Conservation (phyloP, 257 asterid species). For the Pogostemon cablin region DNA sequence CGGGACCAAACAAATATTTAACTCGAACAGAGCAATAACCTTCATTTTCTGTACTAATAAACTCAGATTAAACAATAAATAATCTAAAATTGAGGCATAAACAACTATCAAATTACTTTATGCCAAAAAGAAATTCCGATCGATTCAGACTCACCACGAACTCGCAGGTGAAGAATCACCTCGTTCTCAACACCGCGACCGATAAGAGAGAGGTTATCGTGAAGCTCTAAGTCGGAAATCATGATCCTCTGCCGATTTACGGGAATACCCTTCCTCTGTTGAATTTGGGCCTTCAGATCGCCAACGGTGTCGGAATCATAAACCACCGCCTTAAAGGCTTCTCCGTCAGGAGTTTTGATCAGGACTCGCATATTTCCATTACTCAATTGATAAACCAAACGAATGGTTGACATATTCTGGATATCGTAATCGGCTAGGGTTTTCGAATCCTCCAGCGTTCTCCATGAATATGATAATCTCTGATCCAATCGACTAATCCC, state of each 20-base stretch:
- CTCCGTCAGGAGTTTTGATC: background rate
- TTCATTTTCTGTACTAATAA: no score
- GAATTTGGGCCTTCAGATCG: background rate
- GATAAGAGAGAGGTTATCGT: background rate
- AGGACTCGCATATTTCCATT: background rate
- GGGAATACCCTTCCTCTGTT: background rate
- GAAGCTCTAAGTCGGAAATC: background rate
- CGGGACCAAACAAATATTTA: no score
- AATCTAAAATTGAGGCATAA: no score
- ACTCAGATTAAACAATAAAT: no score
- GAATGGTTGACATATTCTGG: background rate
- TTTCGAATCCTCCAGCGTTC: background rate
- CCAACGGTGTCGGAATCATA: background rate
- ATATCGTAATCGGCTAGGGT: background rate
- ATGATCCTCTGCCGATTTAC: background rate
- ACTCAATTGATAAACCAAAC: background rate
- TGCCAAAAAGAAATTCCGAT: background rate
- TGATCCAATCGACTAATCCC: no score
- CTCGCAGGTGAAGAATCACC: background rate
- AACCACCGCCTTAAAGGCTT: background rate
- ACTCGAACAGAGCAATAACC: no score
- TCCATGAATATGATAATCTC: no score
- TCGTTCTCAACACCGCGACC: background rate
- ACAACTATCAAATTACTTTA: no score
- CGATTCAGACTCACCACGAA: background rate